Conservation (phyloP, 2,329 filamentous ascomycete species). For the Penicillium sumatraense region DNA sequence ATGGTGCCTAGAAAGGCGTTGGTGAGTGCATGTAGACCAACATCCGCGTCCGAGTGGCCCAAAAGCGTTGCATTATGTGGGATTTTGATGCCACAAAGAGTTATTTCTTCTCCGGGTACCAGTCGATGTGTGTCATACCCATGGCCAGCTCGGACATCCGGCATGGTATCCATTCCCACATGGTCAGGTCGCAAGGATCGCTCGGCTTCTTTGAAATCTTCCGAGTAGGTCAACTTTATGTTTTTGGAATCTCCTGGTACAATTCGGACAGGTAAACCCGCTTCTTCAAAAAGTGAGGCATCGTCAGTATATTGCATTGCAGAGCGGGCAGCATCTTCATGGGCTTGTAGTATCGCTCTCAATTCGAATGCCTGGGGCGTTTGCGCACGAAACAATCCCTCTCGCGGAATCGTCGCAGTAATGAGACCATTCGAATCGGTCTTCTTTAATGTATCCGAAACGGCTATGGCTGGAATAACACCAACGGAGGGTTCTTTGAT, state of each 20-base stretch:
- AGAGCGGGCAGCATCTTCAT: slow-evolving; percentile 1
- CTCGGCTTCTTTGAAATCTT: slow-evolving; percentile 9
- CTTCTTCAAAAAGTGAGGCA: slow-evolving; percentile 7
- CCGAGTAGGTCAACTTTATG: slow-evolving; percentile 9
- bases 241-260: slow-evolving; percentile 9
- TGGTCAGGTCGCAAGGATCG: not conserved
- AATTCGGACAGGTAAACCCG: slow-evolving; percentile 3
- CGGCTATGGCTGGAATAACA: slow-evolving; percentile 9
- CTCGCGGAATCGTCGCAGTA: slow-evolving; percentile 6
- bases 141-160: slow-evolving; percentile 11
- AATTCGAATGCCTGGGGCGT: slow-evolving; percentile 13
- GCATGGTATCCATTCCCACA: not conserved
- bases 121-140: slow-evolving; percentile 13
- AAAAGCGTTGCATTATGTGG: slow-evolving; percentile 8
- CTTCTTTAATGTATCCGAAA: slow-evolving; percentile 10
- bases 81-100: slow-evolving; percentile 10
- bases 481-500: slow-evolving; percentile 3
- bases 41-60: slow-evolving; percentile 12
- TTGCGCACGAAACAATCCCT: slow-evolving; percentile 8
- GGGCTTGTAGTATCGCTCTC: not conserved
- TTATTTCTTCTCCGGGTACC: slow-evolving; percentile 9
- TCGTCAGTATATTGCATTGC: slow-evolving; percentile 9
- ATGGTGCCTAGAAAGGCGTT: slow-evolving; percentile 14
- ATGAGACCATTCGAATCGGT: slow-evolving; percentile 7
- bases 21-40: slow-evolving; percentile 12